Percentiles rank a stretch among this genome's conserved stretches.
Evolutionary conservation across 2,329 filamentous ascomycete genomes (phyloP).

Genomic region (Calonectria henricotiae): DNA sequence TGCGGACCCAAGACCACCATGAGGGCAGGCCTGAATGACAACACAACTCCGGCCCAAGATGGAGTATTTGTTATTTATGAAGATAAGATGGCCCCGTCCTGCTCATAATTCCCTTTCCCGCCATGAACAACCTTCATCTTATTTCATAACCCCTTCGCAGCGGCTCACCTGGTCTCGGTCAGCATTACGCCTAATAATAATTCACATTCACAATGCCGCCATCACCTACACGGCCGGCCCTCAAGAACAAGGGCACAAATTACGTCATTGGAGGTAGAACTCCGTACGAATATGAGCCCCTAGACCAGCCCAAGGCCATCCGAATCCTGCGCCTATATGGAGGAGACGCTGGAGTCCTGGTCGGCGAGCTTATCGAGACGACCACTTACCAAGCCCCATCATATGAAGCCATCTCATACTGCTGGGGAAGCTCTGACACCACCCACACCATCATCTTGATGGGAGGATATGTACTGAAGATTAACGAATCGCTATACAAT

Average conservation of each 20-base stretch:
- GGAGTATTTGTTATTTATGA: slow-evolving; percentile 18
- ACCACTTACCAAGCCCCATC: background rate
- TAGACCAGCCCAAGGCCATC: background rate
- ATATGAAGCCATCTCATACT: slow-evolving; percentile 34
- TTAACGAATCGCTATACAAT: slow-evolving; percentile 29
- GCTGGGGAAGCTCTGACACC: slow-evolving; percentile 6
- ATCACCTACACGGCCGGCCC: background rate
- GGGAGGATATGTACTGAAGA: slow-evolving; percentile 8
- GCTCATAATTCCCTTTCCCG: background rate
- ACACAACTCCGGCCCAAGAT: slow-evolving; percentile 15
- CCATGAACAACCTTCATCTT: background rate
- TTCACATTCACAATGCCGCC: slow-evolving; percentile 7
- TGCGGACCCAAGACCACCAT: background rate
- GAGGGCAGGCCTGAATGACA: background rate
- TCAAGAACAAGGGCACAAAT: slow-evolving; percentile 8
- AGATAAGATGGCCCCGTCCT: background rate
- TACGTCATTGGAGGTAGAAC: slow-evolving; percentile 15
- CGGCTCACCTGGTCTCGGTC: slow-evolving; percentile 7
- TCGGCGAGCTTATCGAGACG: slow-evolving; percentile 26
- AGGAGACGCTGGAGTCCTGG: slow-evolving; percentile 8
- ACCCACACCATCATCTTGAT: slow-evolving; percentile 12
- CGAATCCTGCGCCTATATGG: slow-evolving; percentile 26
- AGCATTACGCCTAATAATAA: background rate
- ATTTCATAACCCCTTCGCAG: background rate
- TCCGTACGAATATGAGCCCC: slow-evolving; percentile 11